Evolutionary conservation across 2,329 filamentous ascomycete genomes (phyloP).

Genomic region (Apiospora hydei): DNA sequence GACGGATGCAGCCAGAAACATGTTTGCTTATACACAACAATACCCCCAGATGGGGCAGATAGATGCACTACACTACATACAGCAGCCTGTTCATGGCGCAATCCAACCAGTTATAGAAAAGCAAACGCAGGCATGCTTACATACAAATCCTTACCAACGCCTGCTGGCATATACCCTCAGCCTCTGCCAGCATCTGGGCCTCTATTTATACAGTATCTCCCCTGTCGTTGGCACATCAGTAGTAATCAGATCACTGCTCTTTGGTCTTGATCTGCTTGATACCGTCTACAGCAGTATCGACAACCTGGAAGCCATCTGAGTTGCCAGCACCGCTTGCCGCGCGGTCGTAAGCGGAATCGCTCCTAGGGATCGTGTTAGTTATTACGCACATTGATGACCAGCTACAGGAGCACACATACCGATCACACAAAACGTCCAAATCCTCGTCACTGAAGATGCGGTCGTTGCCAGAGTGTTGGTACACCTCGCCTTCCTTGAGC

Average conservation of each 20-base stretch:
- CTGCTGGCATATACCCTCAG: neutral
- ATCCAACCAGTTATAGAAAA: neutral
- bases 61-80: neutral
- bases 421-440: slow-evolving; percentile 79
- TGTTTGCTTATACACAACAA: neutral
- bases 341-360: slow-evolving; percentile 67
- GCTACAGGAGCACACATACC: slow-evolving; percentile 46
- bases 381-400: neutral
- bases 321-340: slow-evolving; percentile 82
- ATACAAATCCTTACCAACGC: neutral
- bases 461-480: slow-evolving; percentile 63
- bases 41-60: neutral
- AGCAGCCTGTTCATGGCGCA: neutral
- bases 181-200: neutral
- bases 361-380: slow-evolving; percentile 44
- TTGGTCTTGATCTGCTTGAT: slow-evolving; percentile 47
- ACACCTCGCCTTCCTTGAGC: slow-evolving; percentile 75
- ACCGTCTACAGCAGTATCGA: slow-evolving; percentile 73
- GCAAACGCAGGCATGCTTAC: neutral
- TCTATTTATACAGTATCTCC: neutral
- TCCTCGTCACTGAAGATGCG: slow-evolving; percentile 79
- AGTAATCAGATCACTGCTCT: neutral
- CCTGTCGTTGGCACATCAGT: neutral
- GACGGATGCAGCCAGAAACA: neutral
- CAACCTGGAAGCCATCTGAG: slow-evolving; percentile 75